Percentiles rank a stretch among this genome's conserved stretches.
These are phyloP conservation scores for Wickerhamiella alocasiicola DNA, from an alignment of 805 yeast species.

Conservation along the genomic window DNA sequence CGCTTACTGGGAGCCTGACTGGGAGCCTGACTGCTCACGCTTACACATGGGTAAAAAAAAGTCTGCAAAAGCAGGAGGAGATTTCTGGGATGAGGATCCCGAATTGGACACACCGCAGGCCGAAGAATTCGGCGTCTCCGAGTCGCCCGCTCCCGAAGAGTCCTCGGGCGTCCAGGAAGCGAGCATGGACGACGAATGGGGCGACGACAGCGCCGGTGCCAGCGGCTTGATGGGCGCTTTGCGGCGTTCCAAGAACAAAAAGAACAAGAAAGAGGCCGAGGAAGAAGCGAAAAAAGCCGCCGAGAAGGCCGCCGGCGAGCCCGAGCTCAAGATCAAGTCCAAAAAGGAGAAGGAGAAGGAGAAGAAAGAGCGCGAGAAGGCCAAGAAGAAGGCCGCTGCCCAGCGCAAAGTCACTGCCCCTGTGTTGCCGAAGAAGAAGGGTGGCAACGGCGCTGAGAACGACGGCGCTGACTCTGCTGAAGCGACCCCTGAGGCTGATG, in stretches of 20 bases:
- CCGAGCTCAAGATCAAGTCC: conserved; percentile 63
- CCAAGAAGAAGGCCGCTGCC: conserved; percentile 80
- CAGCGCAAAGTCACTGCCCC: conserved; percentile 66
- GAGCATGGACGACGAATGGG: conserved; percentile 25
- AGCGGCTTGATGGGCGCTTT: conserved; percentile 75
- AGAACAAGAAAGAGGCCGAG: conserved; percentile 53
- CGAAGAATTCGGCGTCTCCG: conserved; percentile 38
- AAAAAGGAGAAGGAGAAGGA: conserved; percentile 96
- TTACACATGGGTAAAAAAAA: conserved; percentile 56
- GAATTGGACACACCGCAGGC: conserved; percentile 36
- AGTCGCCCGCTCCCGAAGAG: conserved; percentile 23
- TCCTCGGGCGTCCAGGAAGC: conserved; percentile 15
- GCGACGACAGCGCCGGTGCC: conserved; percentile 24
- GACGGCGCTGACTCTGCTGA: conserved; percentile 27
- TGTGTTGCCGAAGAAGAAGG: conserved; percentile 48
- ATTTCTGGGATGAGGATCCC: conserved; percentile 68
- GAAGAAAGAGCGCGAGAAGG: conserved; percentile 55
- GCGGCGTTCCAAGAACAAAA: conserved; percentile 66
- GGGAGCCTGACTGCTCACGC: no score
- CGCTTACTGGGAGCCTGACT: no score
- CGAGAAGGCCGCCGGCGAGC: conserved; percentile 29
- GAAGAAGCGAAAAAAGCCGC: conserved; percentile 26
- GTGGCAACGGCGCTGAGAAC: conserved; percentile 16
- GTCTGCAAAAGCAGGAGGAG: conserved; percentile 55
- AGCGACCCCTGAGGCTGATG: conserved; percentile 34